phyloP scores from a whole-genome alignment of 2,329 filamentous ascomycete species.

The Pyrenophora seminiperda region DNA sequence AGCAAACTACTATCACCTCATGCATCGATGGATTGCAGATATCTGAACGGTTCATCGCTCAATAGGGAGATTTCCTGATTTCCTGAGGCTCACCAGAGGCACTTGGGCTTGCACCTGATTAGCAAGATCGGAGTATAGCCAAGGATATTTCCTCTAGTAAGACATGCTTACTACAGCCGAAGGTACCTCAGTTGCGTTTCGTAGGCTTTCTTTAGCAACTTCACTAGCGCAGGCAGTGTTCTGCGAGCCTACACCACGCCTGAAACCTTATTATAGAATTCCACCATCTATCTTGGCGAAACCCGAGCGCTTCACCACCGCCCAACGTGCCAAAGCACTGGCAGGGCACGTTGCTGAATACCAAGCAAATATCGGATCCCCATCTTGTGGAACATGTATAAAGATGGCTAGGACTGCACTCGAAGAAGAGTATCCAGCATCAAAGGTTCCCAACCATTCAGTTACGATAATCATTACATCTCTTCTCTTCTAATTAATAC shows the following conservation, averaged over 20 bases:
- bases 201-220: conserved; percentile 12
- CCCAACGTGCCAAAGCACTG: conserved; percentile 18
- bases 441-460: conserved; percentile 43
- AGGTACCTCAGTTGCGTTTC: conserved; percentile 37
- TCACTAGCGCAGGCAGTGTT: conserved; percentile 15
- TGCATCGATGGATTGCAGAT: too few relatives aligned
- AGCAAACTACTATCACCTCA: too few relatives aligned
- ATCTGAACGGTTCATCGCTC: too few relatives aligned
- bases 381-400: too few relatives aligned
- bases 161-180: conserved; percentile 21
- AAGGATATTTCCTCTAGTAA: conserved; percentile 29
- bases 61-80: too few relatives aligned
- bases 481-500: conserved; percentile 36
- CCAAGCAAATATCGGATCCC: neutral
- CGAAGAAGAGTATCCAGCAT: conserved; percentile 37
- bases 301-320: conserved; percentile 25
- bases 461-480: conserved; percentile 44
- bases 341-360: conserved; percentile 7
- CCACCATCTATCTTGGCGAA: conserved; percentile 43
- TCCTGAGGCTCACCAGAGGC: too few relatives aligned
- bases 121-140: neutral
- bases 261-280: conserved; percentile 24
- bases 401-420: conserved; percentile 26
- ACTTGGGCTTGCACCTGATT: too few relatives aligned
- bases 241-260: conserved; percentile 17